Conservation (phyloP, 768 basidiomycete species). For the Lactarius akahatsu region DNA sequence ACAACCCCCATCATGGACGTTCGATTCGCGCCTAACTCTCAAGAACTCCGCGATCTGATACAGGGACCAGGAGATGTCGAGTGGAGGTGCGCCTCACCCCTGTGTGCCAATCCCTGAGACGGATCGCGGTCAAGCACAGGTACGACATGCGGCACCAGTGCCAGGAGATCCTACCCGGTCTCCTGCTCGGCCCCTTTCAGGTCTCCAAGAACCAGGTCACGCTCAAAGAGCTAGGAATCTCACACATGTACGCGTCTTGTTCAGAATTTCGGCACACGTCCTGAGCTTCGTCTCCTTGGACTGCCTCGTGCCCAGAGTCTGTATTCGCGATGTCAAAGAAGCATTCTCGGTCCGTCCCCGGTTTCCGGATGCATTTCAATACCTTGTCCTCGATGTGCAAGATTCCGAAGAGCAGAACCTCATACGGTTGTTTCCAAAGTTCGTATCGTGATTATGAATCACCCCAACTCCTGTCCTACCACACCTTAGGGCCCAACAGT, state of each 20-base stretch:
- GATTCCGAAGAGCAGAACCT: slow-evolving; percentile 95
- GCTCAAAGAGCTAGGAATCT: slow-evolving; percentile 63
- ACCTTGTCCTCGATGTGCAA: slow-evolving; percentile 81
- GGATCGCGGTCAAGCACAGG: slow-evolving; percentile 39
- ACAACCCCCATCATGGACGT: slow-evolving; percentile 2
- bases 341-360: slow-evolving; percentile 87
- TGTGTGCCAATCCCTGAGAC: slow-evolving; percentile 1
- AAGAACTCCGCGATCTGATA: slow-evolving; percentile 55
- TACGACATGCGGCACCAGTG: slow-evolving; percentile 97
- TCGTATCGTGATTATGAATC: slow-evolving; percentile 32
- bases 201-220: slow-evolving; percentile 80
- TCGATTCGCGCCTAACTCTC: slow-evolving; percentile 19
- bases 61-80: slow-evolving; percentile 82
- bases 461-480: slow-evolving; percentile 2
- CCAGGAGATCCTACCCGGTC: slow-evolving; percentile 83
- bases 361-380: slow-evolving; percentile 75
- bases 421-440: slow-evolving; percentile 88
- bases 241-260: slow-evolving; percentile 65
- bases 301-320: slow-evolving; percentile 52
- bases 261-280: slow-evolving; percentile 17
- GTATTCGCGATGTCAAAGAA: slow-evolving; percentile 86
- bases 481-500: slow-evolving; percentile 60
- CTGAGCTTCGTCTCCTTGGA: slow-evolving; percentile 6
- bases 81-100: slow-evolving; percentile 61
- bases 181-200: slow-evolving; percentile 84